Evolutionary conservation across 2,329 filamentous ascomycete genomes (phyloP), one percentile per base, ranked within the genome.

Genomic region (Botrytis medusae): DNA sequence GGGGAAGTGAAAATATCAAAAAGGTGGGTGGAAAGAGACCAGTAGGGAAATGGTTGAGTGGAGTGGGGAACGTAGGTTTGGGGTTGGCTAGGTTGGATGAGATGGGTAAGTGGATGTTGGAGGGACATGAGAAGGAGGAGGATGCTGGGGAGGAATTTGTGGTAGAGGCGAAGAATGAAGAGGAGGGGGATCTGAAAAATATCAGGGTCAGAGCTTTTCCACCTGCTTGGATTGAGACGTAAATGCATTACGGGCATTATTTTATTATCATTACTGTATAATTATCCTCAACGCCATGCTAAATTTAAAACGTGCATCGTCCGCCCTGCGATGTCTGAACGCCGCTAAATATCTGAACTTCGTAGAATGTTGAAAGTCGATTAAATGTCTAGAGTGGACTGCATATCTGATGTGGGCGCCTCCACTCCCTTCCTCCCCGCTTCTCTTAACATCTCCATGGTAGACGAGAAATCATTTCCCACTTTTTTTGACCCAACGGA

Each of bases 41-140:
- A 75, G 90, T 92, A 0, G 96, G 95, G 61, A 97, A 93, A 81
- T 95, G 93, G 84, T 85, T 98, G 70, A 85, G 85, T 46, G 92
- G 93, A 0, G 85, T 95, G 22, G 95, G 95, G 0, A 97, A 98
- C 80, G 83, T 98, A 44, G 96, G 96, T 1, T 85, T 99, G 70
- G 95, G 91, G 2, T 83, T 98, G 77, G 98, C 95, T 81, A 90
- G 95, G 40, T 83, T 98, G 77, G 94, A 97, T 84, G 91, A 91
- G 80, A 98, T 98, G 95, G 97, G 93, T 8, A 92, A 94, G 80
- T 84, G 96, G 65, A 85, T 85, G 48, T 84, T 96, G 71, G 92
- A 92, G 3, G 92, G 90, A 7, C 88, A 89, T 72, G 90, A 90
- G 8, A 88, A 89, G 73, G 90, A 67, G 20, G 59, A 46, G 86